Evolutionary conservation across 768 basidiomycete species (phyloP).

Genomic region (Auricularia cornea): DNA sequence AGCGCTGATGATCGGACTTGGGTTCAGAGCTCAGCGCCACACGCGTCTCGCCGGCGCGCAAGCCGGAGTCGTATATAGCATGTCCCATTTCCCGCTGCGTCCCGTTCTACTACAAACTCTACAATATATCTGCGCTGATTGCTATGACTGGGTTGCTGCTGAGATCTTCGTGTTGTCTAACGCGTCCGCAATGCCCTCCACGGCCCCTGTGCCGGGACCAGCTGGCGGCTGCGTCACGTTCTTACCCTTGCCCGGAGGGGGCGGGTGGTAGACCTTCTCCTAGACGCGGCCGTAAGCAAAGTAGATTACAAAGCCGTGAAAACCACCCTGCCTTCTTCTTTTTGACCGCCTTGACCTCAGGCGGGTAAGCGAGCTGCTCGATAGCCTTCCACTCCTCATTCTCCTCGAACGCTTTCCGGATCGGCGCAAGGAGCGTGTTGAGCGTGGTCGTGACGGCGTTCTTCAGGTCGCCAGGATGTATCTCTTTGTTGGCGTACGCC

Average conservation of each 20-base stretch:
- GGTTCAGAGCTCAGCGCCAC: neutral
- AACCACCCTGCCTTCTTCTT: conserved; percentile 46
- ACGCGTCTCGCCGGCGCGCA: neutral
- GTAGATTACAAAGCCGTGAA: neutral
- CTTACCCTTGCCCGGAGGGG: conserved; percentile 72
- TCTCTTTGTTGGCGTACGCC: conserved; percentile 64
- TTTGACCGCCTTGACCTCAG: conserved; percentile 45
- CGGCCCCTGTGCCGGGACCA: conserved; percentile 10
- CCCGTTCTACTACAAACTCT: neutral
- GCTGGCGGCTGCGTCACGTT: conserved; percentile 29
- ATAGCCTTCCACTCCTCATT: conserved; percentile 74
- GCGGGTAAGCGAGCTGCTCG: conserved; percentile 78
- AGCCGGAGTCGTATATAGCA: neutral
- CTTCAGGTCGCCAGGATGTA: conserved; percentile 93
- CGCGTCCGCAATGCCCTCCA: neutral
- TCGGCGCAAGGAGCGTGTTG: conserved; percentile 65
- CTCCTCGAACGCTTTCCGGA: conserved; percentile 66
- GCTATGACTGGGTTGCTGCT: neutral
- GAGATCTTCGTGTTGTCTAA: neutral
- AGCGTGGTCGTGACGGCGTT: conserved; percentile 64
- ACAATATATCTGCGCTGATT: neutral
- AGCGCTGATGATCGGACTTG: too few relatives aligned
- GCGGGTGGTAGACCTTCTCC: conserved; percentile 79
- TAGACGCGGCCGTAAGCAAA: conserved; percentile 17
- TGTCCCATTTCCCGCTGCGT: neutral